Evolutionary conservation across 75 land plant genomes (phyloP).

Genomic region (Isoetes taiwanensis): DNA sequence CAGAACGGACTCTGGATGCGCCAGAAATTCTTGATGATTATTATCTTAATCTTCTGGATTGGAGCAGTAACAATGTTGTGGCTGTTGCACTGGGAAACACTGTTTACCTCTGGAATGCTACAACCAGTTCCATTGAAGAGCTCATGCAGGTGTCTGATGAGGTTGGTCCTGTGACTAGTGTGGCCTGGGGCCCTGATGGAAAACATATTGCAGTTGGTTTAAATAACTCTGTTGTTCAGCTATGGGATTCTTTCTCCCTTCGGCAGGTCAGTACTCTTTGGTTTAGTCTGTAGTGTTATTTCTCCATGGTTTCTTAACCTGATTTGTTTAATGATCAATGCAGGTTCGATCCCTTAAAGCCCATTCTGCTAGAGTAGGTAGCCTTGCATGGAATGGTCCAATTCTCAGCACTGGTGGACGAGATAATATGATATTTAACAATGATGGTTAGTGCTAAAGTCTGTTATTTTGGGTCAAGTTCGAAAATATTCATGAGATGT

Average conservation of each 20-base stretch:
- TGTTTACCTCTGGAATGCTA: conserved; percentile 76
- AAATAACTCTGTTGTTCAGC: conserved; percentile 56
- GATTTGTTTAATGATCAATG: background rate
- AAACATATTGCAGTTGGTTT: conserved; percentile 60
- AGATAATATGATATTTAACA: conserved; percentile 59
- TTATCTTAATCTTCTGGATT: conserved; percentile 75
- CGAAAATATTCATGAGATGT: background rate
- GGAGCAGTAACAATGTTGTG: conserved; percentile 65
- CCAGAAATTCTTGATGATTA: conserved; percentile 87
- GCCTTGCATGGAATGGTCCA: conserved; percentile 75
- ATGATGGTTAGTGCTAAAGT: conserved; percentile 30
- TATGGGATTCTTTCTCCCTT: conserved; percentile 54
- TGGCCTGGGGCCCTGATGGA: conserved; percentile 84
- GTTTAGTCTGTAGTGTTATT: too few species aligned
- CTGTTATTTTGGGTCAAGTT: background rate
- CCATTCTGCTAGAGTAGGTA: conserved; percentile 53
- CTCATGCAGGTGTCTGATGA: conserved; percentile 57
- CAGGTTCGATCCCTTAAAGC: conserved; percentile 40
- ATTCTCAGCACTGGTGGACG: conserved; percentile 59
- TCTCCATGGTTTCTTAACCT: too few species aligned
- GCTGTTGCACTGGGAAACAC: conserved; percentile 60
- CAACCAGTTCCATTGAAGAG: conserved; percentile 45
- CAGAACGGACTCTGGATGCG: conserved; percentile 78
- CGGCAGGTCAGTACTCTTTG: conserved; percentile 22
- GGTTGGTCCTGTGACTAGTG: conserved; percentile 70